Evolutionary conservation across 2,329 filamentous ascomycete genomes (phyloP).

Genomic region (Alternaria brassicicola): DNA sequence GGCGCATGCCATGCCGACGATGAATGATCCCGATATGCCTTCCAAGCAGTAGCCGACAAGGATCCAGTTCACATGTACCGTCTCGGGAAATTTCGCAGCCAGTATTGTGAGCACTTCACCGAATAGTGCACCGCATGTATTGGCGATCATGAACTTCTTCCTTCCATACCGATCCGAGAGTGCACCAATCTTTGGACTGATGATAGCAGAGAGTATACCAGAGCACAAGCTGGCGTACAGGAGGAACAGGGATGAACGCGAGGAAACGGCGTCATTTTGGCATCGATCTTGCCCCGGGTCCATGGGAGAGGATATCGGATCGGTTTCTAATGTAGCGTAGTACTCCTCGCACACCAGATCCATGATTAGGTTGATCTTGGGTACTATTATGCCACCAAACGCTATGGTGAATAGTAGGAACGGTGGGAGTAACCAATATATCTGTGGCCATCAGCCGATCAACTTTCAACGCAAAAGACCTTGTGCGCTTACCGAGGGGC

Average conservation of each 20-base stretch:
- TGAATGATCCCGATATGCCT: conserved; percentile 87
- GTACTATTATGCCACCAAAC: conserved; percentile 84
- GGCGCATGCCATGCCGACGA: conserved; percentile 75
- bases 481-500: conserved; percentile 54
- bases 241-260: conserved; percentile 76
- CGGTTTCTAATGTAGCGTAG: conserved; percentile 63
- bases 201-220: conserved; percentile 79
- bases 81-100: conserved; percentile 75
- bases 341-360: conserved; percentile 84
- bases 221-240: conserved; percentile 75
- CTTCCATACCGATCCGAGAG: conserved; percentile 88
- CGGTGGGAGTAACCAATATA: conserved; percentile 82
- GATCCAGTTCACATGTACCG: conserved; percentile 77
- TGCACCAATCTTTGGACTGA: conserved; percentile 80
- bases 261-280: conserved; percentile 77
- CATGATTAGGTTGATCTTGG: conserved; percentile 85
- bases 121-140: conserved; percentile 74
- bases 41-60: conserved; percentile 79
- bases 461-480: not conserved
- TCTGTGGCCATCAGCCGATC: conserved; percentile 49
- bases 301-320: conserved; percentile 47
- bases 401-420: conserved; percentile 83
- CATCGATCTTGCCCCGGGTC: conserved; percentile 67
- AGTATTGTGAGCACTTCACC: conserved; percentile 79
- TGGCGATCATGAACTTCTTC: conserved; percentile 72